phyloP scores from a whole-genome alignment of 495 filamentous ascomycete genomes.

The Lophium mytilinum region DNA sequence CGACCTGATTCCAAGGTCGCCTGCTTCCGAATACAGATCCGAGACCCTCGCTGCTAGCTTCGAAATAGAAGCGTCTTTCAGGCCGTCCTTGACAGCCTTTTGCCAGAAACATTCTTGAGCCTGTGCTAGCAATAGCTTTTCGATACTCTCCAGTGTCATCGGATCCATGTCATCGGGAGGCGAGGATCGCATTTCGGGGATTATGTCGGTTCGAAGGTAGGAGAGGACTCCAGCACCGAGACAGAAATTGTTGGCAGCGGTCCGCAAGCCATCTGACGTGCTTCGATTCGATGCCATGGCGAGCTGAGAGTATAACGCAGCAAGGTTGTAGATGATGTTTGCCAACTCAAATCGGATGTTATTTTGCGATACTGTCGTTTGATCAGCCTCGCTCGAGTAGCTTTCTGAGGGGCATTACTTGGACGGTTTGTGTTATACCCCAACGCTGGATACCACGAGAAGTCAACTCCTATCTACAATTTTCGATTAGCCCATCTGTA shows the following conservation, averaged over 20 bases:
- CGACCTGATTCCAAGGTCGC: conserved; percentile 79
- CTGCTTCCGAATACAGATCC: conserved; percentile 78
- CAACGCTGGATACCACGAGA: conserved; percentile 88
- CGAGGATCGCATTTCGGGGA: conserved; percentile 76
- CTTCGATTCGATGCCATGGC: conserved; percentile 73
- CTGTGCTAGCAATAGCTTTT: conserved; percentile 79
- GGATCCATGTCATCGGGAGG: conserved; percentile 96
- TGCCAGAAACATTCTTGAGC: conserved; percentile 98
- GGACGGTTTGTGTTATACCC: conserved; percentile 80
- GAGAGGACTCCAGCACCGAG: conserved; percentile 76
- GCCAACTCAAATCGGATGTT: conserved; percentile 93
- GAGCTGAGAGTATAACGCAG: conserved; percentile 86
- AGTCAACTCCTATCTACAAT: conserved; percentile 80
- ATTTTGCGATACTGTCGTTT: conserved; percentile 60
- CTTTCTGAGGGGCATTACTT: conserved; percentile 29
- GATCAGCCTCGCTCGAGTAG: not conserved
- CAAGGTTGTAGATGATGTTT: conserved; percentile 88
- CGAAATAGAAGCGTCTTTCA: conserved; percentile 86
- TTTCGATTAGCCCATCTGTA: too few species aligned
- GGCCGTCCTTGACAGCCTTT: conserved; percentile 87
- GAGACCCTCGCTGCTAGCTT: conserved; percentile 87
- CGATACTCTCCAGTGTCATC: conserved; percentile 72
- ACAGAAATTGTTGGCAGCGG: conserved; percentile 86
- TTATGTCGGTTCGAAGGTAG: conserved; percentile 67
- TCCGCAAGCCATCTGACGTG: conserved; percentile 75